These are phyloP conservation scores for Nakataea oryzae DNA, from an alignment of 2,329 filamentous ascomycete genomes.

Conservation along the genomic window DNA sequence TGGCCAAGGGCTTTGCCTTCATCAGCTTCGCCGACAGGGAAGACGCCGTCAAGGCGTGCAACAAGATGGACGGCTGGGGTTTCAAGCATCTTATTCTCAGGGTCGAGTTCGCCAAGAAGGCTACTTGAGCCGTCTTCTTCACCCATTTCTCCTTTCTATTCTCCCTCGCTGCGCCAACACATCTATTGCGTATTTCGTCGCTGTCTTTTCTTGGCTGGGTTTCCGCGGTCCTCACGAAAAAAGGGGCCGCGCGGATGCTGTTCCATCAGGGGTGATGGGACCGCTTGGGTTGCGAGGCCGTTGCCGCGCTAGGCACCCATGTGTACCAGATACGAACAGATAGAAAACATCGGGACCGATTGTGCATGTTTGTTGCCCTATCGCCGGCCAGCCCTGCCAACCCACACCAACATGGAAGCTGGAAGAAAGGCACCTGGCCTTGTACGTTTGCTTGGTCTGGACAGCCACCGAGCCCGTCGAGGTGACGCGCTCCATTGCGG, in stretches of 20 bases:
- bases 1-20: slow-evolving; percentile 98
- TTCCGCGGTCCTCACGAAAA: neutral
- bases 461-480: neutral
- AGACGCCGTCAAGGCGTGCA: slow-evolving; percentile 86
- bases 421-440: neutral
- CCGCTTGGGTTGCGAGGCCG: neutral
- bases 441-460: neutral
- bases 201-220: neutral
- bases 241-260: neutral
- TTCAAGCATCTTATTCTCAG: slow-evolving; percentile 80
- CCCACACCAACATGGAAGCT: neutral
- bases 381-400: too few relatives aligned
- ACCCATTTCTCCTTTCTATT: neutral
- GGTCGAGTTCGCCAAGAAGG: slow-evolving; percentile 81
- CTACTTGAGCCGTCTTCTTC: slow-evolving; percentile 18
- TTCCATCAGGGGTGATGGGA: neutral
- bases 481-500: neutral
- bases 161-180: neutral
- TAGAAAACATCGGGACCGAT: neutral
- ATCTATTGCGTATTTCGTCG: neutral
- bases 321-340: neutral
- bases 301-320: neutral
- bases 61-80: slow-evolving; percentile 95
- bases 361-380: neutral
- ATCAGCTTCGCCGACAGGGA: slow-evolving; percentile 88